Evolutionary conservation across 768 basidiomycete species (phyloP), one percentile per base, ranked within the genome.

Genomic region (Leccinum subgranulosum): DNA sequence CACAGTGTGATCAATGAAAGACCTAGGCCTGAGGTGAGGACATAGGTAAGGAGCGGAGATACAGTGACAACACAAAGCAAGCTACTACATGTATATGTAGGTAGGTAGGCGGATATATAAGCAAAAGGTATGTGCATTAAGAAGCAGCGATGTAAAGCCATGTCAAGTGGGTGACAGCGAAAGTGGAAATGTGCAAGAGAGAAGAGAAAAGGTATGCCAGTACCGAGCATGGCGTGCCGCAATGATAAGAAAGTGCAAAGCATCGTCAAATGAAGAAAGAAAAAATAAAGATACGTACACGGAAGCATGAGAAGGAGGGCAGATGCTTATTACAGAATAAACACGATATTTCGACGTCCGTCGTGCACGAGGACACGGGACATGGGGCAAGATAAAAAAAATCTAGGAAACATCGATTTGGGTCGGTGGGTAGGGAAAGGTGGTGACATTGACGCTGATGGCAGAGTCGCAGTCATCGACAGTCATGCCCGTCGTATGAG

Each of bases 341-440:
- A 58, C 49, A 54, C 49, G 51, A 56, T 14, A 54, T 25, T 25
- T 36, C 50, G 29, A 10, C 9, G 39, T 36, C 51, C 23, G 11
- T 45, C 49, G 55, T 49, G 6, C 33, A 34, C 6, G 14, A 6
- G 17, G 17, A n/a, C 39, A 39, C 17, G 17, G 39, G 39, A 39
- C 4, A 39, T 3, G 10, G 39, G 17, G 9, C 39, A 41, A 41
- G 39, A n/a, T 41, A n/a, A 41, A n/a, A 25, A n/a, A 25, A 9
- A 47, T 52, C 57, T 60, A 66, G 10, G 56, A 58, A 14, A 45
- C 39, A 6, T 49, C 60, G 51, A 56, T 15, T 29, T 57, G 57
- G 21, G 66, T 53, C 2, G 73, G 71, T 1, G 72, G 74, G 27
- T 65, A 69, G 15, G 74, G 73, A 52, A 70, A 72, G 33, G 70